phyloP scores from a whole-genome alignment of 1,139 yeast species.

The Nematodospora anomalae region DNA sequence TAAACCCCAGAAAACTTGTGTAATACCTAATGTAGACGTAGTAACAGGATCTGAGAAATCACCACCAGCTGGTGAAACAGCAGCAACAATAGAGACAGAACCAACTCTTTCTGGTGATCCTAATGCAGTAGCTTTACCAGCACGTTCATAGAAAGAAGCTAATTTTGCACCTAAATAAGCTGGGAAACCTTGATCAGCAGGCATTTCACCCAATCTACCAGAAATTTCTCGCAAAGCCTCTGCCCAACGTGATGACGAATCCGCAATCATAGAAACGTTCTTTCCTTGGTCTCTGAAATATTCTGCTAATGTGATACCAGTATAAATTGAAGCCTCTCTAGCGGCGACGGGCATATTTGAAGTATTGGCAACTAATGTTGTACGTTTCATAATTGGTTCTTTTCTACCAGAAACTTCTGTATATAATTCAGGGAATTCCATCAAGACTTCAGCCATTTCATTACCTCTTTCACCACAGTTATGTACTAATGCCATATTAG shows the following conservation, averaged over 20 bases:
- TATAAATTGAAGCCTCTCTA: conserved; percentile 98
- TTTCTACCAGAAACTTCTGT: conserved; percentile 90
- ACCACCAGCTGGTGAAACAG: conserved; percentile 99
- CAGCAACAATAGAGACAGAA: conserved; percentile 98
- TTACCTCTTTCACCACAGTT: conserved; percentile 89
- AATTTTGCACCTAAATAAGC: conserved; percentile 98
- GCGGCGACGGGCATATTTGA: conserved; percentile 99
- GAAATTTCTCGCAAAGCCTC: conserved; percentile 99
- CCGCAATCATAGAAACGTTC: conserved; percentile 98
- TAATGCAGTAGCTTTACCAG: conserved; percentile 92
- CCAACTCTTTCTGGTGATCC: conserved; percentile 97
- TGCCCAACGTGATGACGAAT: conserved; percentile 99
- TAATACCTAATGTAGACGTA: conserved; percentile 95
- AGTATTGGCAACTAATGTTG: conserved; percentile 96
- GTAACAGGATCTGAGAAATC: conserved; percentile 99
- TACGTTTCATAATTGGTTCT: conserved; percentile 99
- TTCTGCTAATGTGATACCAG: conserved; percentile 98
- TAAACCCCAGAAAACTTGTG: conserved; percentile 99
- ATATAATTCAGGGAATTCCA: conserved; percentile 98
- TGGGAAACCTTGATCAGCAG: conserved; percentile 99
- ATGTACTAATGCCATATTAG: conserved; percentile 35
- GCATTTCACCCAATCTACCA: conserved; percentile 99
- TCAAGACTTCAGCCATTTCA: conserved; percentile 98
- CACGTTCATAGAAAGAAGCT: conserved; percentile 99
- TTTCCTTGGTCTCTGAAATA: conserved; percentile 99